phyloP scores from a whole-genome alignment of 306 rosid genomes.

The Coriaria nepalensis region DNA sequence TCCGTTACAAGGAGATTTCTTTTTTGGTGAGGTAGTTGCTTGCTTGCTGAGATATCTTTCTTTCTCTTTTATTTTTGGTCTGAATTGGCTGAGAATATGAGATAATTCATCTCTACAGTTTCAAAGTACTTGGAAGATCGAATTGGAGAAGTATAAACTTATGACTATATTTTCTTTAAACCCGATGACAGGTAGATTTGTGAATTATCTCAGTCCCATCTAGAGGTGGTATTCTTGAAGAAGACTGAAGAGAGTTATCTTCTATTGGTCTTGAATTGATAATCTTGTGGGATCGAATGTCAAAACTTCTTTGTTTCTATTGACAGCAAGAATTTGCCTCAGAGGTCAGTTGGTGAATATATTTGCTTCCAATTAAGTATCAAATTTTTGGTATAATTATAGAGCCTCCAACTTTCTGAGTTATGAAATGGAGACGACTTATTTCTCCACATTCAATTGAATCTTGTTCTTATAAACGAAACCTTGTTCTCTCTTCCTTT shows the following conservation, averaged over 20 bases:
- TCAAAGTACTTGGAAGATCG: too few species aligned
- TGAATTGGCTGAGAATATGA: too few species aligned
- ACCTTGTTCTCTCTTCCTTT: too few species aligned
- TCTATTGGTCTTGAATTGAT: conserved; percentile 3
- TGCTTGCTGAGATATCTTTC: too few species aligned
- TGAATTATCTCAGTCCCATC: conserved; percentile 48
- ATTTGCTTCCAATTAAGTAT: conserved; percentile 13
- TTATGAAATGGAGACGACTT: conserved; percentile 3
- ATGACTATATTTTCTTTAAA: neutral
- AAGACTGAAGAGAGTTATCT: conserved; percentile 4
- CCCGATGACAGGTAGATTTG: conserved; percentile 39
- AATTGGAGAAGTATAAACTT: neutral
- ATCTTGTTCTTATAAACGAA: too few species aligned
- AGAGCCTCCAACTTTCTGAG: conserved; percentile 8
- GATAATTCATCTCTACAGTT: too few species aligned
- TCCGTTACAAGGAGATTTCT: too few species aligned
- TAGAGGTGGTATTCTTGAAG: conserved; percentile 14
- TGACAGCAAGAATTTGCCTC: neutral
- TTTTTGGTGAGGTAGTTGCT: too few species aligned
- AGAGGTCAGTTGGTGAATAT: conserved; percentile 12
- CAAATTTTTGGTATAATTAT: conserved; percentile 10
- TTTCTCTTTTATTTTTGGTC: too few species aligned
- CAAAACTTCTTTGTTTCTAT: conserved; percentile 3
- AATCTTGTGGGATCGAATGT: neutral
- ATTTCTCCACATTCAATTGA: too few species aligned